Evolutionary conservation across 176 grass and related monocot genomes (phyloP).

Genomic region (Typha latifolia): DNA sequence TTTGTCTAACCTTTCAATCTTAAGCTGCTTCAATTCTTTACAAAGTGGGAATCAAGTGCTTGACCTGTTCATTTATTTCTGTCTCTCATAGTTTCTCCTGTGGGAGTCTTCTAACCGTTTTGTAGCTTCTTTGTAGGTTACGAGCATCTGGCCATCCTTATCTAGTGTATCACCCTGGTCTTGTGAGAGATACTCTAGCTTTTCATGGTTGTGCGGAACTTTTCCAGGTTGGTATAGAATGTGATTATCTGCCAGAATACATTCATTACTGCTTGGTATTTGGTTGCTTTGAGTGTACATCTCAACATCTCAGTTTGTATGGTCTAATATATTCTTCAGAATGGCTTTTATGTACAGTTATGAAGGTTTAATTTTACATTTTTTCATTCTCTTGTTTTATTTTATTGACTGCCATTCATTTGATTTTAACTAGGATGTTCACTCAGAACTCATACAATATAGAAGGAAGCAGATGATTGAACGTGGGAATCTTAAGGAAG

Average conservation of each 20-base stretch:
- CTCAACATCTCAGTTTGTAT: background rate
- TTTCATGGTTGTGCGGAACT: conserved; percentile 99
- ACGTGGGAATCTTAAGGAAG: conserved; percentile 61
- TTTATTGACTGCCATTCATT: conserved; percentile 21
- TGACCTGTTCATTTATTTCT: background rate
- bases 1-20: background rate
- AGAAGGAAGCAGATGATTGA: conserved; percentile 92
- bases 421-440: conserved; percentile 65
- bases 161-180: conserved; percentile 77
- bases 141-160: conserved; percentile 60
- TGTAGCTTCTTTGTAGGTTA: conserved; percentile 44
- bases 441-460: conserved; percentile 90
- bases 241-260: background rate
- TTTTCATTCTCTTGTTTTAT: background rate
- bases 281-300: background rate
- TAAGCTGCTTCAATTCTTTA: background rate
- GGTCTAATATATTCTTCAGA: background rate
- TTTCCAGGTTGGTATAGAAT: conserved; percentile 60
- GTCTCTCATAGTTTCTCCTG: background rate
- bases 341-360: background rate
- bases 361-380: background rate
- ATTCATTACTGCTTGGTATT: background rate
- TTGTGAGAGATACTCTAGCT: conserved; percentile 85
- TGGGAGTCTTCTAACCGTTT: background rate
- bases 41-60: background rate